Evolutionary conservation across 495 filamentous ascomycete genomes (phyloP).

Genomic region (Aspergillus diversus): DNA sequence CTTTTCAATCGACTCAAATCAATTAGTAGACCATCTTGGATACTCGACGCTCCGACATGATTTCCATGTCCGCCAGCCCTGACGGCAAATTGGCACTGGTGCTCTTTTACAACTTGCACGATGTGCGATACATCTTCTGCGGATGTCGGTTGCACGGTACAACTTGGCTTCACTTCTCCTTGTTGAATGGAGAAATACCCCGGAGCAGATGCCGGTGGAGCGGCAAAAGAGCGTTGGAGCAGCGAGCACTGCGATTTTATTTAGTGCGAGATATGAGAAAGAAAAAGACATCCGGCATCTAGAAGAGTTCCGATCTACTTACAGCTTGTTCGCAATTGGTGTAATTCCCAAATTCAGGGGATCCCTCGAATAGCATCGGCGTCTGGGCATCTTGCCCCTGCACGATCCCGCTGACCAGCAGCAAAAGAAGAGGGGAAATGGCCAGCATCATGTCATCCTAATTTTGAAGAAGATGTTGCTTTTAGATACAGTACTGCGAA

Average conservation of each 20-base stretch:
- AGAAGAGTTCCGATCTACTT: background rate
- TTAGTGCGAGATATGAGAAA: background rate
- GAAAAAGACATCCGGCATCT: background rate
- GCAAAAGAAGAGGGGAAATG: background rate
- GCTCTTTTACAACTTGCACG: slow-evolving; percentile 1
- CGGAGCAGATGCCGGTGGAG: background rate
- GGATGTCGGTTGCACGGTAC: background rate
- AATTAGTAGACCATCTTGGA: slow-evolving; percentile 3
- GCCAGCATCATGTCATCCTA: background rate
- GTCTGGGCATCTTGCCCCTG: background rate
- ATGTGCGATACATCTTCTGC: background rate
- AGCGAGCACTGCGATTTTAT: background rate
- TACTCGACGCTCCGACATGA: slow-evolving; percentile 5
- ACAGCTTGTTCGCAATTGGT: background rate
- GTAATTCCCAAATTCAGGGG: background rate
- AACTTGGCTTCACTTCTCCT: background rate
- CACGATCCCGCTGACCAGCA: background rate
- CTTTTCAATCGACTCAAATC: background rate
- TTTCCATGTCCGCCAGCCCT: background rate
- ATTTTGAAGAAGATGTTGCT: background rate
- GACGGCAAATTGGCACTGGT: background rate
- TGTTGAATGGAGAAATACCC: background rate
- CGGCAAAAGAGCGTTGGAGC: background rate
- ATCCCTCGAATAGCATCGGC: background rate
- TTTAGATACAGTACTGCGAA: too few relatives aligned